Percentiles rank a stretch among this genome's conserved stretches.
phyloP scores from a whole-genome alignment of 768 basidiomycete species.

The Mycena galopus region DNA sequence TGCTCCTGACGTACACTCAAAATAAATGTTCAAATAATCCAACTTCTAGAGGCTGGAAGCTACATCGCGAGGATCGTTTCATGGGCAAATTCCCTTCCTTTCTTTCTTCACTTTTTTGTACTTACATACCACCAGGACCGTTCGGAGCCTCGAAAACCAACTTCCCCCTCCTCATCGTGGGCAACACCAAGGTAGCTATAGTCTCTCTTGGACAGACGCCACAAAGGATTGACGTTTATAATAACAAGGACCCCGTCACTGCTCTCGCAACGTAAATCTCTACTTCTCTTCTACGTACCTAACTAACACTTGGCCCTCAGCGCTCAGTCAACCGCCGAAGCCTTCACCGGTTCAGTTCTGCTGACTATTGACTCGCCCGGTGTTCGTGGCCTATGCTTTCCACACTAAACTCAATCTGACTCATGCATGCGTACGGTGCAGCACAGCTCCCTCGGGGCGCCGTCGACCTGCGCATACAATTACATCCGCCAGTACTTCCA shows the following conservation, averaged over 20 bases:
- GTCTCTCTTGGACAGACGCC: no score
- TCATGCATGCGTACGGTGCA: slow-evolving; percentile 21
- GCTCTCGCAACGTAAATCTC: slow-evolving; percentile 27
- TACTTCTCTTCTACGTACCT: neutral
- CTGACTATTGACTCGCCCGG: slow-evolving; percentile 37
- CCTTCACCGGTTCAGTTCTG: slow-evolving; percentile 34
- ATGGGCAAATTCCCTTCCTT: slow-evolving; percentile 2
- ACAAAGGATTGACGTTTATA: no score
- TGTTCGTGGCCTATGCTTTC: slow-evolving; percentile 18
- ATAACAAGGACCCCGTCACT: slow-evolving; percentile 40
- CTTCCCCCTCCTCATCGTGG: no score
- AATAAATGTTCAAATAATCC: neutral
- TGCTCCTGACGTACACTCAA: neutral
- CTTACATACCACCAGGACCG: slow-evolving; percentile 62
- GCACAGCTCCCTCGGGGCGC: slow-evolving; percentile 43
- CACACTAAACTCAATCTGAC: neutral
- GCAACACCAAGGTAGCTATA: no score
- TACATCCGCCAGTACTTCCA: slow-evolving; percentile 35
- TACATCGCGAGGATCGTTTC: neutral
- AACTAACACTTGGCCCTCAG: neutral
- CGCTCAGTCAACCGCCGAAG: slow-evolving; percentile 23
- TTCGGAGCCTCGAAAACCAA: neutral
- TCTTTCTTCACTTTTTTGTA: slow-evolving; percentile 56
- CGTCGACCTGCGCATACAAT: slow-evolving; percentile 43
- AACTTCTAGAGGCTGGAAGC: neutral